Percentiles rank a stretch among this genome's conserved stretches.
Evolutionary conservation across 2,329 filamentous ascomycete genomes (phyloP).

Genomic region (Didymella lethalis): DNA sequence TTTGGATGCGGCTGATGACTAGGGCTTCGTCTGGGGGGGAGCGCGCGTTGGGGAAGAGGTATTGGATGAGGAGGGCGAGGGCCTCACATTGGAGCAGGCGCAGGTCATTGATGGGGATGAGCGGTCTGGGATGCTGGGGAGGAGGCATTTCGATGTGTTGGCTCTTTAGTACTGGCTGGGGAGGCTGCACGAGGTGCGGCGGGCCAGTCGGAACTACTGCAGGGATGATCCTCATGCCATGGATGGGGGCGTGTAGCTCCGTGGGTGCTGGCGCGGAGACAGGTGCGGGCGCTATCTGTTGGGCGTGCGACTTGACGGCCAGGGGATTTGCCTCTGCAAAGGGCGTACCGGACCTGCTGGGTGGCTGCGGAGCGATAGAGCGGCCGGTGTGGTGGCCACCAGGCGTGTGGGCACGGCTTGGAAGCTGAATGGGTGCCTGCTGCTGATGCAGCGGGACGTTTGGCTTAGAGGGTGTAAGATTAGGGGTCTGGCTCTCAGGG

Average conservation of each 20-base stretch:
- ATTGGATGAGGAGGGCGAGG: slow-evolving; percentile 42
- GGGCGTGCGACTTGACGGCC: slow-evolving; percentile 25
- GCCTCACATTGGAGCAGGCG: slow-evolving; percentile 45
- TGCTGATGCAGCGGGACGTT: slow-evolving; percentile 28
- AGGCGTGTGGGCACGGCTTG: slow-evolving; percentile 39
- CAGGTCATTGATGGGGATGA: slow-evolving; percentile 26
- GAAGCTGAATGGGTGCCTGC: slow-evolving; percentile 28
- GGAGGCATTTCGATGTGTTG: slow-evolving; percentile 30
- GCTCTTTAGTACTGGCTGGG: slow-evolving; percentile 37
- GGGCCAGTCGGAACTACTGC: slow-evolving; percentile 17
- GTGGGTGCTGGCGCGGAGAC: slow-evolving; percentile 10
- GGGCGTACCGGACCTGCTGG: slow-evolving; percentile 42
- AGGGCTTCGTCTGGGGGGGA: slow-evolving; percentile 36
- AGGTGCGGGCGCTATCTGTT: slow-evolving; percentile 25
- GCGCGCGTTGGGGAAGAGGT: slow-evolving; percentile 37
- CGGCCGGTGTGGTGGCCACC: slow-evolving; percentile 29
- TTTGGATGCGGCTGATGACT: slow-evolving; percentile 39
- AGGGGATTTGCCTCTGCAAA: slow-evolving; percentile 33
- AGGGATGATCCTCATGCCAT: slow-evolving; percentile 32
- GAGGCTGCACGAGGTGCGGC: slow-evolving; percentile 18
- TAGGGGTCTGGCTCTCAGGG: slow-evolving; percentile 20
- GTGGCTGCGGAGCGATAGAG: slow-evolving; percentile 36
- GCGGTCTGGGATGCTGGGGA: slow-evolving; percentile 18
- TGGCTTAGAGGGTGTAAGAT: slow-evolving; percentile 27
- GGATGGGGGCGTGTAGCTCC: slow-evolving; percentile 16